These are phyloP conservation scores for Houttuynia cordata DNA, from an alignment of 164 flowering plant species.

Conservation along the genomic window DNA sequence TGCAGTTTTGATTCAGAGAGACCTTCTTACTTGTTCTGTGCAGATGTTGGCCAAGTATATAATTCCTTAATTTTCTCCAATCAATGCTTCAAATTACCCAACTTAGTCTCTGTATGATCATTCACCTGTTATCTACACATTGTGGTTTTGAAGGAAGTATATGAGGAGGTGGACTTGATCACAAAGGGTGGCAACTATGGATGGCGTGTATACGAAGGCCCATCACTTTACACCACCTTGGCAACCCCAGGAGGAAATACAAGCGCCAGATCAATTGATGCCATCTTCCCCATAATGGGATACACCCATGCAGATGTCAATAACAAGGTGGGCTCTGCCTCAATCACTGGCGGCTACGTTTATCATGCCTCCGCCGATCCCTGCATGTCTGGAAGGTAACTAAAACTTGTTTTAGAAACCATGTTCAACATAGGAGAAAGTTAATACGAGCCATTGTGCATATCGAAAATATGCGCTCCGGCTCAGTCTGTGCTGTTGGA, in stretches of 20 bases:
- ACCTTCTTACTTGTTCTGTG: conserved; percentile 83
- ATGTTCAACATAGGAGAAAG: no score
- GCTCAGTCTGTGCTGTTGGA: no score
- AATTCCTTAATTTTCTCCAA: not conserved
- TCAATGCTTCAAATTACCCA: no score
- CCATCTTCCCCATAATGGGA: conserved; percentile 74
- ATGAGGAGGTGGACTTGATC: conserved; percentile 78
- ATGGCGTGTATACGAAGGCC: conserved; percentile 76
- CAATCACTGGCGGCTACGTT: conserved; percentile 70
- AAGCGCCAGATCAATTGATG: conserved; percentile 30
- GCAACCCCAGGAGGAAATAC: conserved; percentile 53
- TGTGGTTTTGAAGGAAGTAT: conserved; percentile 32
- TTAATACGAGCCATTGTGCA: no score
- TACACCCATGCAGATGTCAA: conserved; percentile 55
- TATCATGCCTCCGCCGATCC: conserved; percentile 75
- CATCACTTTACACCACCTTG: conserved; percentile 24
- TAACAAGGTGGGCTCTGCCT: conserved; percentile 54
- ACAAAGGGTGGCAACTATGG: conserved; percentile 85
- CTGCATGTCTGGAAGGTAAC: conserved; percentile 81
- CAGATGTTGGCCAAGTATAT: conserved; percentile 76
- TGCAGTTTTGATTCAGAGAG: conserved; percentile 87
- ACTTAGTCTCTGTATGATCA: no score
- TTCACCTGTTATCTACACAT: no score
- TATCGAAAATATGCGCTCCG: no score
- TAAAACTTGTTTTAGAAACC: no score